phyloP scores from a whole-genome alignment of 2,329 filamentous ascomycete genomes.

The Whalleya microplaca region DNA sequence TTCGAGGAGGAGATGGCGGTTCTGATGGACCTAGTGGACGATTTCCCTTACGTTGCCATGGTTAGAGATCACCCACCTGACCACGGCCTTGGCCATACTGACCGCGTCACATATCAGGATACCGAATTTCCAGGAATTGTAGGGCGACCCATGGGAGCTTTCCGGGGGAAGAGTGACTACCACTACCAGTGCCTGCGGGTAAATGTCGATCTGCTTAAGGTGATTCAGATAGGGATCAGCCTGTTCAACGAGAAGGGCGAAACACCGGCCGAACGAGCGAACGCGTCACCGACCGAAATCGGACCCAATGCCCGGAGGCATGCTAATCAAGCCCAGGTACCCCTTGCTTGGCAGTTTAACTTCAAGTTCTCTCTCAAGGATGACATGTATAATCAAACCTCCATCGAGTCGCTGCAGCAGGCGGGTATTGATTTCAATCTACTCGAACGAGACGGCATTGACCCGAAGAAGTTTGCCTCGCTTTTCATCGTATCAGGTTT shows the following conservation, averaged over 20 bases:
- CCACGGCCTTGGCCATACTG: conserved; percentile 20
- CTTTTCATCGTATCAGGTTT: conserved; percentile 90
- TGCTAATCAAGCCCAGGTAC: conserved; percentile 59
- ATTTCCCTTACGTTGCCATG: conserved; percentile 97
- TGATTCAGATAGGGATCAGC: conserved; percentile 95
- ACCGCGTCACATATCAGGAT: conserved; percentile 61
- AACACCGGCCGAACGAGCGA: conserved; percentile 73
- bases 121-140: conserved; percentile 99
- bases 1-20: conserved; percentile 87
- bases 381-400: conserved; percentile 97
- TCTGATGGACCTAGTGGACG: conserved; percentile 80
- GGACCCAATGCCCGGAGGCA: conserved; percentile 45
- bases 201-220: conserved; percentile 96
- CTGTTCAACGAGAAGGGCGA: conserved; percentile 92
- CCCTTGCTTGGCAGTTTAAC: conserved; percentile 98
- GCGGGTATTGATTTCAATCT: conserved; percentile 90
- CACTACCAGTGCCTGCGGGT: conserved; percentile 97
- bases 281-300: conserved; percentile 46
- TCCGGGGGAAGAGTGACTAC: conserved; percentile 94
- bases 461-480: conserved; percentile 85
- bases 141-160: conserved; percentile 90
- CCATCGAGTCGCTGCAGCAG: conserved; percentile 86
- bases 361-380: conserved; percentile 93
- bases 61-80: conserved; percentile 55
- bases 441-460: conserved; percentile 86